Evolutionary conservation across 2,329 filamentous ascomycete species (phyloP).

Genomic region (Aspergillus pseudoviridinutans): DNA sequence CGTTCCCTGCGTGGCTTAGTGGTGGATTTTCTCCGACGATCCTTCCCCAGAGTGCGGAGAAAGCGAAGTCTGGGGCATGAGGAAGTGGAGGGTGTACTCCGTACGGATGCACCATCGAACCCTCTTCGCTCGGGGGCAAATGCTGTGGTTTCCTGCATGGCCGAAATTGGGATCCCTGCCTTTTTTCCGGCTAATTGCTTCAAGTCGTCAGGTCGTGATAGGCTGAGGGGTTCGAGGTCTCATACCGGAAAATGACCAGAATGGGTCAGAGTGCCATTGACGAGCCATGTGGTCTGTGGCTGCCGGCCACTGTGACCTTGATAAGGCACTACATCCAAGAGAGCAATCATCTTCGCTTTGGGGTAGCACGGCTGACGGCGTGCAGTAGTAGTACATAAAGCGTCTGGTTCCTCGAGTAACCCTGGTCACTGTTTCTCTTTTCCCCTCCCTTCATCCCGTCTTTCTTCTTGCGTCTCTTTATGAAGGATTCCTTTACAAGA

Average conservation of each 20-base stretch:
- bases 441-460: background rate
- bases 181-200: background rate
- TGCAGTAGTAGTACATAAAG: background rate
- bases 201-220: background rate
- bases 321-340: background rate
- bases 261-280: background rate
- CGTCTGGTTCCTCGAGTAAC: background rate
- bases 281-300: background rate
- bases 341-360: background rate
- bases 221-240: background rate
- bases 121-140: background rate
- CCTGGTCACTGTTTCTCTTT: background rate
- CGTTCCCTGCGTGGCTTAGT: constrained; percentile 1
- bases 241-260: background rate
- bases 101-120: background rate
- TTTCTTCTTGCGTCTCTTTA: background rate
- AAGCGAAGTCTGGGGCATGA: constrained; percentile 6
- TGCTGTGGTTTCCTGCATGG: background rate
- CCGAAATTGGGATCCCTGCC: background rate
- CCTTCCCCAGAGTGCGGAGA: constrained; percentile 10
- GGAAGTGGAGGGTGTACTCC: background rate
- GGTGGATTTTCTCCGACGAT: constrained; percentile 14
- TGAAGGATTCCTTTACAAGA: background rate
- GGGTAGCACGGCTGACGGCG: background rate
- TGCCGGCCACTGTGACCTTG: background rate